Evolutionary conservation across 2,329 filamentous ascomycete species (phyloP).

Genomic region (Aspergillus sp.): DNA sequence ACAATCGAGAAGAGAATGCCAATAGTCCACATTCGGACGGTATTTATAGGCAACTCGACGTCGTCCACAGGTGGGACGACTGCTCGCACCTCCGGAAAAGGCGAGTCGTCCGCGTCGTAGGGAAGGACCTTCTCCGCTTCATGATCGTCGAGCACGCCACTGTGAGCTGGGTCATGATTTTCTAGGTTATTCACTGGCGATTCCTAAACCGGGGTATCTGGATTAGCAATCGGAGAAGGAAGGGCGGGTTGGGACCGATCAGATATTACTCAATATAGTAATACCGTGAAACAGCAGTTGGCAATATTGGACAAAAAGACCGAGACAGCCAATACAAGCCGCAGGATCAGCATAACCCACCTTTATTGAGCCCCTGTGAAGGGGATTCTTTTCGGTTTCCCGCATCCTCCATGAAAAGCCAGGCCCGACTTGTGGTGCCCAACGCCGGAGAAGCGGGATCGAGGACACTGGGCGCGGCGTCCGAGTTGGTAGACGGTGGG

Average conservation of each 20-base stretch:
- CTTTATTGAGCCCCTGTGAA: background rate
- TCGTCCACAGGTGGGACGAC: constrained; percentile 37
- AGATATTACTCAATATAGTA: constrained; percentile 5
- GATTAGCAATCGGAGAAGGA: background rate
- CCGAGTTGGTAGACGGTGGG: background rate
- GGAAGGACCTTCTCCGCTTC: constrained; percentile 34
- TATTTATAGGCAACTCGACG: constrained; percentile 32
- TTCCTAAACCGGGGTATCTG: constrained; percentile 12
- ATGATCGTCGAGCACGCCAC: constrained; percentile 29
- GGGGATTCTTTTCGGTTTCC: background rate
- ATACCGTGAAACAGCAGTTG: background rate
- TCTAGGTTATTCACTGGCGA: constrained; percentile 8
- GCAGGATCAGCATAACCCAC: background rate
- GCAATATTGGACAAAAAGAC: background rate
- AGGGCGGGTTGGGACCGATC: background rate
- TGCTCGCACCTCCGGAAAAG: constrained; percentile 40
- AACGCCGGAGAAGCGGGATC: background rate
- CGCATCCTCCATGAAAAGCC: background rate
- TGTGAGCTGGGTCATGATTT: background rate
- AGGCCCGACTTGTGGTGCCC: background rate
- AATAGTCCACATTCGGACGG: constrained; percentile 40
- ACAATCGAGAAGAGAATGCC: constrained; percentile 40
- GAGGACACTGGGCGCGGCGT: background rate
- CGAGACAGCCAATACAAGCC: background rate
- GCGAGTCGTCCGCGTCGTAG: constrained; percentile 39